Evolutionary conservation across 2,329 filamentous ascomycete species (phyloP), one percentile per base, ranked within the genome.

Genomic region (Talaromyces albobiverticillius): DNA sequence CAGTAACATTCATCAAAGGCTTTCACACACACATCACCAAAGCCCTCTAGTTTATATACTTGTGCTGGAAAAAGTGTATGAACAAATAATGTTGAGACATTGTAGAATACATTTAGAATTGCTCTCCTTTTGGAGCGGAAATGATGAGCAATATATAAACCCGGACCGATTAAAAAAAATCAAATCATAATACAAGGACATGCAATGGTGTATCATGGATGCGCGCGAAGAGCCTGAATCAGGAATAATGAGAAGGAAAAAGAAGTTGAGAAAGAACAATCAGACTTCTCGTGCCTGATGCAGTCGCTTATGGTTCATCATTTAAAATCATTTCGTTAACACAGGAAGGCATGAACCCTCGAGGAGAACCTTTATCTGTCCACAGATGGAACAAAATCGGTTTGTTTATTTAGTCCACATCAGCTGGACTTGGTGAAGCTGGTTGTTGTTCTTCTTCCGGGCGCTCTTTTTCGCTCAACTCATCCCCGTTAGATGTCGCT

Each of bases 341-440:
- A 10, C 20, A 16, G 23, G 34, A 22, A 22, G 10, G 18, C 11
- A 22, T 50, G 25, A 18, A 14, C 14, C 22, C 20, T 13, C 20
- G 14, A 20, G 25, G 42, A 20, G 41, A 31, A 26, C 25, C n/a
- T n/a, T n/a, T n/a, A 29, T 29, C 25, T 29, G 5, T 29, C 25
- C 25, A 29, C 9, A 9, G 9, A 9, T 29, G 25, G n/a, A 34
- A 7, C 34, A 38, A 8, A 18, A 6, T 14, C 6, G 16, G n/a
- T 38, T 18, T 10, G 25, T 4, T 22, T 43, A 26, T 29, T 55
- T 34, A 57, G 11, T 55, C 52, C 29, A 55, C 41, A 18, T 55
- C 55, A 45, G 46, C 38, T 38, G 52, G 42, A 31, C 36, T 46
- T 41, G 51, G 34, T n/a, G 51, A 53, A 13, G 46, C 25, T n/a